Base-by-base conservation (phyloP, 768 basidiomycete species). In the Leucocoprinus birnbaumii region DNA sequence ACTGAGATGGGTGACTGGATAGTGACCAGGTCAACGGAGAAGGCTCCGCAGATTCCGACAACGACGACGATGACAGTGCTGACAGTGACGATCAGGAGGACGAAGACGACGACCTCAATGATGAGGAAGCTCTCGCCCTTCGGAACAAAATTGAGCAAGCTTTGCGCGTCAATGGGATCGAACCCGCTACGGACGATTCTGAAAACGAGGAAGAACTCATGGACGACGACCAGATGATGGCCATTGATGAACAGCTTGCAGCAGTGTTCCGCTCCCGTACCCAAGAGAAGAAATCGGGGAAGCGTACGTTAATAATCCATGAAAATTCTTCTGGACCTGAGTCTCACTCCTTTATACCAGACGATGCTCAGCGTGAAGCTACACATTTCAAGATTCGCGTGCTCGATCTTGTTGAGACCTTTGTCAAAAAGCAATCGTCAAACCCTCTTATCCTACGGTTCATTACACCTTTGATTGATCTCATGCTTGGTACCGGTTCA, bases 221-320 rank as follows among this genome's bases (percentile, higher is more conserved):
- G 86, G 90, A 97, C 65, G 96, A 99, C 65, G 95, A 98, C 22
- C 92, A 97, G 71, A 99, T 99, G 96, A 86, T 98, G 79, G 89
- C 89, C 31, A 83, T 98, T 24, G 96, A 99, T 65, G 89, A 91
- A 47, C 89, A 96, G 65, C 83, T 99, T 6, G 92, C 91, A 3
- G 83, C 86, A 49, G 86, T 94, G 26, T 96, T 99, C 80, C 80
- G 81, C 56, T 77, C 85, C 26, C 82, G 84, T 57, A 73, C 80
- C 21, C 75, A 77, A 53, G 84, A 80, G 51, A 82, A 78, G 66
- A 85, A 83, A 63, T 71, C 73, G 35, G 79, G 77, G 51, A 91
- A 87, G 77, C 83, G 91, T 89, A 51, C 55, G 78, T 58, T 31
- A 14, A n/a, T 50, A 47, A n/a, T 16, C 51, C 35, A 7, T 18